Base-by-base conservation (phyloP, 257 asterid genomes). In the Paulownia fortunei region DNA sequence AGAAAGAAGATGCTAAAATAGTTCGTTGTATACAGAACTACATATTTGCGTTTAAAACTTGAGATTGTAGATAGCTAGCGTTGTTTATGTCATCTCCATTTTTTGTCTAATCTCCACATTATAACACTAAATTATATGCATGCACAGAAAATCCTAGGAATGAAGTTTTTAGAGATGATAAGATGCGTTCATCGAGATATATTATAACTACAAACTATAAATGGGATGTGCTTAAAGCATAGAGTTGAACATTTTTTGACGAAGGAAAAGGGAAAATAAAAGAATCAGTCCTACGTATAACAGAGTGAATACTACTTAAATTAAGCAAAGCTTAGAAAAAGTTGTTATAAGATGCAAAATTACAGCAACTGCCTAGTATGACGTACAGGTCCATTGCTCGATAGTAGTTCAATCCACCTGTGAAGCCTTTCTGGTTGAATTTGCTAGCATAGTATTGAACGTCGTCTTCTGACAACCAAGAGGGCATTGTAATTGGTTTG, bases 321-420 rank as follows among this genome's bases (percentile, higher is more conserved):
- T 44, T 19, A 34, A 44, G 51, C 51, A 16, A 52, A 71, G 37
- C 36, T 2, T 47, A 26, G 26, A 58, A 56, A 56, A 67, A 16
- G 44, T 19, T 5, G 37, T 32, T 7, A 30, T 12, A 11, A 49
- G 27, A 54, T 4, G 12, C n/a, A n/a, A n/a, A n/a, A n/a, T n/a
- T n/a, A 26, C 13, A 6, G 23, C n/a, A 58, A 70, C 44, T 15
- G 52, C 10, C 23, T 2, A 19, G 63, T 15, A 32, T 44, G 82
- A 75, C 97, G 90, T 88, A 94, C 98, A 94, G 78, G 82, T 94
- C 93, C 88, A 94, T 66, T 8, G 82, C 98, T 82, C 99, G 91
- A 84, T 93, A 95, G 84, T 91, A 92, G 86, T 95, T 95, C 83
- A 95, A 84, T 79, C 96, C 97, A 63, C 99, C 99, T 0, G 98